Conservation (phyloP, 2,329 filamentous ascomycete genomes). For the Raffaelea deltoideospora region DNA sequence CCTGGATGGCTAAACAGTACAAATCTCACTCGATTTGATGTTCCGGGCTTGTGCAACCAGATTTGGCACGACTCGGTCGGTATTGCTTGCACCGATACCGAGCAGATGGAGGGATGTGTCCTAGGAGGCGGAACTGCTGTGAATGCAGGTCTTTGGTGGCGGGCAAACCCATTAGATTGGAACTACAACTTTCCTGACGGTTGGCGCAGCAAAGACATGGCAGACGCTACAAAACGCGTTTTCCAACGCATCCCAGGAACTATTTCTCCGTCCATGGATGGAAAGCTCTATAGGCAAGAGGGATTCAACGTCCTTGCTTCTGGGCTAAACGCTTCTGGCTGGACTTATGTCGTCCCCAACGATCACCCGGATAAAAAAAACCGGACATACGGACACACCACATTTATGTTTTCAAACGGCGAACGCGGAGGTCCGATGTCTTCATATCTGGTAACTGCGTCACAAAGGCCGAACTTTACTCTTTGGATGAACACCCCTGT, state of each 20-base stretch:
- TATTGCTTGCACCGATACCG: slow-evolving; percentile 47
- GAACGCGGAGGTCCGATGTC: slow-evolving; percentile 50
- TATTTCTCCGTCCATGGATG: too few species aligned
- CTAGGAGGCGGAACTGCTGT: too few species aligned
- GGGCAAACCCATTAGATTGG: too few species aligned
- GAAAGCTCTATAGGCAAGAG: too few species aligned
- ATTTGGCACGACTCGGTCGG: slow-evolving; percentile 43
- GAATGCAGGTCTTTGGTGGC: too few species aligned
- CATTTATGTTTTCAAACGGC: slow-evolving; percentile 48
- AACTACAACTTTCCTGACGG: too few species aligned
- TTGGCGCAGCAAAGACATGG: too few species aligned
- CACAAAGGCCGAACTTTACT: slow-evolving; percentile 40
- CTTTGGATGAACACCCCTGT: slow-evolving; percentile 45
- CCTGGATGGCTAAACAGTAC: slow-evolving; percentile 41
- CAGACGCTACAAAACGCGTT: too few species aligned
- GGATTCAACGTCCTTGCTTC: too few species aligned
- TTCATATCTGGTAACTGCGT: slow-evolving; percentile 45
- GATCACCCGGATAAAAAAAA: slow-evolving; percentile 43
- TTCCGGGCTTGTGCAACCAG: too few species aligned
- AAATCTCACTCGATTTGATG: too few species aligned
- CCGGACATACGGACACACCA: slow-evolving; percentile 41
- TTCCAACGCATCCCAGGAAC: too few species aligned
- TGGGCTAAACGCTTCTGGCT: slow-evolving; percentile 32
- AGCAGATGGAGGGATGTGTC: slow-evolving; percentile 54
- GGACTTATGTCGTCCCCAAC: slow-evolving; percentile 45